Conservation (phyloP, 768 basidiomycete genomes). For the Lentinus brumalis region DNA sequence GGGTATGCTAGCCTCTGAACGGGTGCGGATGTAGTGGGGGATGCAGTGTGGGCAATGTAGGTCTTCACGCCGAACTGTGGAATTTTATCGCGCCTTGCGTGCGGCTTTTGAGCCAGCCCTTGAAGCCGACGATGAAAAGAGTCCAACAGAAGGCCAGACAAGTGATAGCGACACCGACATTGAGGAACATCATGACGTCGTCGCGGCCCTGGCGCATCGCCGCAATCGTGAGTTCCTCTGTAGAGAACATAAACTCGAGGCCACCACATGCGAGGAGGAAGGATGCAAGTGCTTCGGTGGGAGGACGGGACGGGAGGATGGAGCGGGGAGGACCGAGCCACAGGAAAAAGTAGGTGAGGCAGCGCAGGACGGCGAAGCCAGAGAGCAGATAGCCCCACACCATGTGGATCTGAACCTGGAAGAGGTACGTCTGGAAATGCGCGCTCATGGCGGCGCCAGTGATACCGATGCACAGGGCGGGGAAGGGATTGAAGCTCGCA, state of each 20-base stretch:
- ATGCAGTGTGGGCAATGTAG: background rate
- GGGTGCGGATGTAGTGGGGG: background rate
- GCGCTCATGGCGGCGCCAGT: conserved; percentile 94
- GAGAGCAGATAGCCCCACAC: conserved; percentile 91
- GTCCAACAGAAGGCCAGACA: conserved; percentile 88
- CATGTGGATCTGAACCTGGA: conserved; percentile 90
- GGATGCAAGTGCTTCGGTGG: conserved; percentile 87
- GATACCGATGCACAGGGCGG: conserved; percentile 90
- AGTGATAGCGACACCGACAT: conserved; percentile 82
- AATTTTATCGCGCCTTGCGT: conserved; percentile 33
- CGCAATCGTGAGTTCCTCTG: conserved; percentile 85
- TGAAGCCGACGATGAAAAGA: conserved; percentile 71
- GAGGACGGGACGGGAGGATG: conserved; percentile 87
- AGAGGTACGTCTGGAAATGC: conserved; percentile 88
- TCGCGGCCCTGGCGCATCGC: conserved; percentile 91
- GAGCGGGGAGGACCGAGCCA: conserved; percentile 86
- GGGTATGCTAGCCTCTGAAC: conserved; percentile 7
- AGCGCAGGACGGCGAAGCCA: conserved; percentile 76
- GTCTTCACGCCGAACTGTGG: conserved; percentile 37
- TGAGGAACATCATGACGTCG: conserved; percentile 88
- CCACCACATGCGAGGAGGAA: conserved; percentile 91
- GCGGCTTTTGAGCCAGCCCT: conserved; percentile 73
- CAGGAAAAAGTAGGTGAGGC: conserved; percentile 92
- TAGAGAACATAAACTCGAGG: conserved; percentile 85
- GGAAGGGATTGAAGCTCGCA: conserved; percentile 88